Evolutionary conservation across 2,329 filamentous ascomycete species (phyloP).

Genomic region (Penicillium psychrosexuale): DNA sequence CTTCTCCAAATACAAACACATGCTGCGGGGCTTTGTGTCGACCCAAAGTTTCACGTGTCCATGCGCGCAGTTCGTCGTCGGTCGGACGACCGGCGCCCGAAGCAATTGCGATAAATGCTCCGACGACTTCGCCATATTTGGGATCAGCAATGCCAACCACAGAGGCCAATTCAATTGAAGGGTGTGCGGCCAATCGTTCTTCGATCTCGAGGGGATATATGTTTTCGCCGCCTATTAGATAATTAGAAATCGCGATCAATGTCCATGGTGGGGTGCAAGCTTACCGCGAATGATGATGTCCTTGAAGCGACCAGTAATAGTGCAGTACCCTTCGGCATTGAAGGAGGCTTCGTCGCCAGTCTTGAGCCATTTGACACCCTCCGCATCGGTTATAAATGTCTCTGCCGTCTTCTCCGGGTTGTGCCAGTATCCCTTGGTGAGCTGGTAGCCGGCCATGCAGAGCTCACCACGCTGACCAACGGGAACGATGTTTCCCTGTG

Average conservation of each 20-base stretch:
- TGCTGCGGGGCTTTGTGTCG: constrained; percentile 67
- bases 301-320: constrained; percentile 73
- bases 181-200: constrained; percentile 65
- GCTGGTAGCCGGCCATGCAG: constrained; percentile 73
- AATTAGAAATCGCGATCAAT: constrained; percentile 2
- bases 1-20: constrained; percentile 71
- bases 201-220: constrained; percentile 73
- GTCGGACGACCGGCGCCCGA: constrained; percentile 40
- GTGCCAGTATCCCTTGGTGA: constrained; percentile 60
- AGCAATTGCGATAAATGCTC: constrained; percentile 53
- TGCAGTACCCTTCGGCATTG: constrained; percentile 61
- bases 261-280: constrained; percentile 3
- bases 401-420: constrained; percentile 74
- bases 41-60: constrained; percentile 61
- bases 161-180: constrained; percentile 60
- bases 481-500: constrained; percentile 61
- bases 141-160: constrained; percentile 67
- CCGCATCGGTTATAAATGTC: constrained; percentile 63
- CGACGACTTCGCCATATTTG: constrained; percentile 72
- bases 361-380: constrained; percentile 58
- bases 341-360: constrained; percentile 61
- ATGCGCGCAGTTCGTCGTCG: constrained; percentile 58
- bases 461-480: constrained; percentile 69
- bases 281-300: constrained; percentile 71
- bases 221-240: constrained; percentile 62